Percentiles rank a stretch among this genome's conserved stretches.
Conservation (phyloP, 495 filamentous ascomycete genomes). For the Haplographium delicatum region DNA sequence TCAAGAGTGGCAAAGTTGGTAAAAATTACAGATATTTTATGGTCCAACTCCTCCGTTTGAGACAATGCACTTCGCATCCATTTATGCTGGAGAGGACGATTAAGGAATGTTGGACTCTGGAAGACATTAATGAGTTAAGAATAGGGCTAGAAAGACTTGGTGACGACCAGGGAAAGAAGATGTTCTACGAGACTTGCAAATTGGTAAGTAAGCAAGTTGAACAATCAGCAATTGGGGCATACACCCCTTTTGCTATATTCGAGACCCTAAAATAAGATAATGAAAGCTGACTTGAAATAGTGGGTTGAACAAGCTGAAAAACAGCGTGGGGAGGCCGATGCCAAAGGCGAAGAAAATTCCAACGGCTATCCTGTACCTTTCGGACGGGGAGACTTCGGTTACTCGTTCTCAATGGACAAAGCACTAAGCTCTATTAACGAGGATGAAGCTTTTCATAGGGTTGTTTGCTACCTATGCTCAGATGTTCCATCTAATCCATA, state of each 20-base stretch:
- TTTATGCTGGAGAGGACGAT: constrained; percentile 44
- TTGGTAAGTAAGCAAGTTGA: constrained; percentile 1
- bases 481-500: constrained; percentile 8
- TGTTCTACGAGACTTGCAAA: constrained; percentile 22
- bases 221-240: too few species aligned
- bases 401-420: constrained; percentile 18
- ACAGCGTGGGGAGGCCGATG: not conserved
- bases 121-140: constrained; percentile 25
- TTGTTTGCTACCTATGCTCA: constrained; percentile 14
- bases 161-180: not conserved
- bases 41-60: constrained; percentile 34
- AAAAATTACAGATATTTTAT: constrained; percentile 14
- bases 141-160: not conserved
- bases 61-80: constrained; percentile 48
- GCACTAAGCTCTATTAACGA: constrained; percentile 10
- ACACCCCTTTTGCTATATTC: too few species aligned
- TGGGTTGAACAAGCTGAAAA: constrained; percentile 15
- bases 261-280: not conserved
- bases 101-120: constrained; percentile 34
- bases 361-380: constrained; percentile 19
- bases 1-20: constrained; percentile 3
- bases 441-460: constrained; percentile 8
- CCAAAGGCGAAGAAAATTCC: not conserved
- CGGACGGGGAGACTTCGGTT: constrained; percentile 12
- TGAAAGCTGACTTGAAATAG: not conserved